Percentiles rank a stretch among this genome's conserved stretches.
These are phyloP conservation scores for Hordeum marinum DNA, from an alignment of 176 grass and related monocot genomes.

Conservation along the genomic window DNA sequence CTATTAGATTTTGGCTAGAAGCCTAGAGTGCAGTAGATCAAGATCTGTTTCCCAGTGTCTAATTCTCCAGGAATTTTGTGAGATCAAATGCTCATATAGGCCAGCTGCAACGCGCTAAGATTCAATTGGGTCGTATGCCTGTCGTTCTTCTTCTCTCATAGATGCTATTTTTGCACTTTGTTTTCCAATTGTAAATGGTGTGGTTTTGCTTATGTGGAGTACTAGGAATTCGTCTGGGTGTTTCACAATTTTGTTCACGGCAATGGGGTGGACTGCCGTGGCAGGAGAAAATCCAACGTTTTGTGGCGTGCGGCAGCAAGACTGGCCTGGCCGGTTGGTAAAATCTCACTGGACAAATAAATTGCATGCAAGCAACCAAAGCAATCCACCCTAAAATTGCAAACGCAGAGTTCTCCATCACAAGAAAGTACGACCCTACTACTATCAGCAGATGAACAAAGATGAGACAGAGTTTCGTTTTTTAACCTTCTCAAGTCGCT, in stretches of 20 bases:
- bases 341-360: background rate
- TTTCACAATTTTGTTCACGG: no score
- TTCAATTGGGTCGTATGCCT: no score
- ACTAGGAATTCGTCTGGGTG: no score
- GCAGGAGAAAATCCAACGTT: no score
- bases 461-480: background rate
- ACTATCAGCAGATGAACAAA: background rate
- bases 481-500: background rate
- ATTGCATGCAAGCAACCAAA: background rate
- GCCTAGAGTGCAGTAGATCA: constrained; percentile 13
- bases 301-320: no score
- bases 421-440: background rate
- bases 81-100: background rate
- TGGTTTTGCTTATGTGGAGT: background rate
- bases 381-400: background rate
- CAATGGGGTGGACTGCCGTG: no score
- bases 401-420: background rate
- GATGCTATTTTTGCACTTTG: background rate
- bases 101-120: background rate
- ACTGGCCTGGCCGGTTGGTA: background rate
- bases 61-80: background rate
- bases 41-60: background rate
- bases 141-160: background rate
- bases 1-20: constrained; percentile 5
- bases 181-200: background rate